Evolutionary conservation across 2,329 filamentous ascomycete genomes (phyloP), one percentile per base, ranked within the genome.

Genomic region (Bipolaris zeicola): DNA sequence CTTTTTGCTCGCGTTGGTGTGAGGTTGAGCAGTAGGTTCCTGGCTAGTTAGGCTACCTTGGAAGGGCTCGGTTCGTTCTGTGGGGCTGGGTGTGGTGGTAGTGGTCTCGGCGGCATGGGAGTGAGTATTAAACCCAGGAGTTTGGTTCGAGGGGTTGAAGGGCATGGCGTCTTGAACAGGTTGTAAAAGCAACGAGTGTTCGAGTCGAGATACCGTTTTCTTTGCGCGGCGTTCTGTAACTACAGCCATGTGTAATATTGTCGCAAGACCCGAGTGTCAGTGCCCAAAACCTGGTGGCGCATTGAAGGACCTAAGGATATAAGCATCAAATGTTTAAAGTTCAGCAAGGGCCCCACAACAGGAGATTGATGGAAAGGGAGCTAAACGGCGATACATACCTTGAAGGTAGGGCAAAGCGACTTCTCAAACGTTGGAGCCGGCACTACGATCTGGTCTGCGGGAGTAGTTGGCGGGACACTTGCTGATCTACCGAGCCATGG

Each of bases 351-450:
- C 61, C 59, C 64, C 65, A 60, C 63, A 55, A 56, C 41, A 50
- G 58, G 31, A 46, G 37, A 28, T 49, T 50, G 22, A 44, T 47
- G 46, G 38, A 61, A 63, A 70, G 52, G 60, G 48, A 57, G 51
- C 62, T 63, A 60, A 65, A 61, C 57, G 52, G 62, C 54, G n/a
- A 60, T 57, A 68, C 71, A 56, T 69, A 73, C 70, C 70, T 68
- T 60, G 60, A 54, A 47, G 55, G 67, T 64, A 58, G 64, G 63
- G 64, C 58, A 67, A 61, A 62, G 58, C 59, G 62, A 63, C 55
- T 68, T 70, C 62, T 69, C 62, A 74, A 73, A 74, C 71, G 71
- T 71, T 68, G 64, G 66, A 71, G 65, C 68, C 67, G 68, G 67
- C 72, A 73, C 70, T 70, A 71, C 58, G 68, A 68, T 67, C 53